Base-by-base conservation (phyloP, 140 eudicot species). In the Ambrosia hybrid region DNA sequence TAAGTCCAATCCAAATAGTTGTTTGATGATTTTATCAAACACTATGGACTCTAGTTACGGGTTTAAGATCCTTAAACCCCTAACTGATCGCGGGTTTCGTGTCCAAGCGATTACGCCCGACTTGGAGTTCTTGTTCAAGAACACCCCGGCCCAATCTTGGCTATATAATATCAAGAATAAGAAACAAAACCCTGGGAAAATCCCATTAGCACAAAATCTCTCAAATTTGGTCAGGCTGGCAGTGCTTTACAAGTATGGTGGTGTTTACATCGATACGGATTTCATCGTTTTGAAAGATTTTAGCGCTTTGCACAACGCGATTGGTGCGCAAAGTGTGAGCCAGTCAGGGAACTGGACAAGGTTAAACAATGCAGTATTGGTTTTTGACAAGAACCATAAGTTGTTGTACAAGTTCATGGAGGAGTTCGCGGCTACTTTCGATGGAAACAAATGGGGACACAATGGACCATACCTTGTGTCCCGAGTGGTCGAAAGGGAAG, bases 381-480 rank as follows among this genome's bases (percentile, higher is more conserved):
- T 86, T 9, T 89, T 89, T 56, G 89, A 89, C 64, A 86, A 82
- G 49, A 73, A 75, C 3, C 96, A 89, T 60, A 66, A 79, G 6
- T 79, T 88, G 38, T 58, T 88, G 5, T 76, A 81, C 74, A 80
- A 66, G 66, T 89, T 89, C 83, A 85, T 89, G 43, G 85, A 83
- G 83, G 96, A 89, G 82, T 89, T 88, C 34, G 85, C 85, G 1
- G 67, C 39, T 0, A 81, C 76, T 4, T 88, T 85, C 75, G 71
- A 88, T 80, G 92, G 96, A 5, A 81, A 83, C 72, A 83, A 13
- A 72, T 88, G 96, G 95, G 96, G 96, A 3, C 80, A 89, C 51
- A 89, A 89, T 67, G 96, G 96, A 0, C 96, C 96, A 30, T 83
- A 86, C 64, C 79, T 89, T 68, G 88, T 89, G 38, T 84, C 92